Evolutionary conservation across 441 rosid species (phyloP).

Genomic region (Corymbia calophylla): DNA sequence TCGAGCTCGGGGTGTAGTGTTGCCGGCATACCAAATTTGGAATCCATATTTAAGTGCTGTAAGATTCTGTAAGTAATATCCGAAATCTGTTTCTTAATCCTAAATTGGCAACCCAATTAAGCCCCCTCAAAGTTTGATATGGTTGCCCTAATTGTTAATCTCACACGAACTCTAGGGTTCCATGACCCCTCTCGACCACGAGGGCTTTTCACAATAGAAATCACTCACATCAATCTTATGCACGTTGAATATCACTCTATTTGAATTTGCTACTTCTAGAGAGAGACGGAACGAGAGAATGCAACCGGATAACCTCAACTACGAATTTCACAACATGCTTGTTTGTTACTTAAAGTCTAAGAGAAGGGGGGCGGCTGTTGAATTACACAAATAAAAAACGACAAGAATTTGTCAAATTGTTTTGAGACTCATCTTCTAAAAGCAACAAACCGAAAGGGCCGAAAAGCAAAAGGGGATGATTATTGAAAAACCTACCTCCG

Average conservation of each 20-base stretch:
- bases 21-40: background rate
- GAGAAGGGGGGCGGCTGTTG: background rate
- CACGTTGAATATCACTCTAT: background rate
- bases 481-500: background rate
- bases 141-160: background rate
- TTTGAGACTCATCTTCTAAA: background rate
- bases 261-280: background rate
- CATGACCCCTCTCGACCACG: fast-evolving
- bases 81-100: background rate
- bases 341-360: background rate
- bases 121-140: background rate
- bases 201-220: fast-evolving
- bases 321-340: background rate
- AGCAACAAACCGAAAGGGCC: background rate
- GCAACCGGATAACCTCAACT: background rate
- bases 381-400: background rate
- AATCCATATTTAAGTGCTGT: background rate
- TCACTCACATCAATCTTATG: background rate
- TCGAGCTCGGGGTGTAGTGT: background rate
- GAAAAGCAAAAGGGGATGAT: background rate
- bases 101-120: fast-evolving
- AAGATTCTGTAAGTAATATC: background rate
- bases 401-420: background rate
- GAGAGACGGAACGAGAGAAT: fast-evolving
- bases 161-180: background rate